A percentile compares a stretch with the other conserved stretches of the same genome.
Conservation (phyloP, 352 stramenopile genomes). For the Phytopythium cucurbitacearum region DNA sequence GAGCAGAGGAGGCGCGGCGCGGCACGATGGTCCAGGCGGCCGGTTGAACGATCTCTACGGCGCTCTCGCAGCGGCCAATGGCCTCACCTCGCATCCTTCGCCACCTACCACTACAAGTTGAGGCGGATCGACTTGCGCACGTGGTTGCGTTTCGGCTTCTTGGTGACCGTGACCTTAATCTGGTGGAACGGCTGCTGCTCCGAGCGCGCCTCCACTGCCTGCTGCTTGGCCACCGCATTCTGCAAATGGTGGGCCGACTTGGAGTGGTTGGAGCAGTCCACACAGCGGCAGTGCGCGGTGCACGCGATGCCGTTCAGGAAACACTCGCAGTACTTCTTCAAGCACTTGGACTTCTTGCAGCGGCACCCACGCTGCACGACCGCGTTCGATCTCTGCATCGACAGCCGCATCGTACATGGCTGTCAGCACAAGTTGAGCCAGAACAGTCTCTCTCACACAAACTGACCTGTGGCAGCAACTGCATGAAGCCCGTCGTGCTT, state of each 20-base stretch:
- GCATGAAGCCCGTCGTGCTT: slow-evolving; percentile 46
- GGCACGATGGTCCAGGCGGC: neutral
- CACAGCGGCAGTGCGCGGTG: slow-evolving; percentile 92
- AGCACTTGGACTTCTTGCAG: slow-evolving; percentile 96
- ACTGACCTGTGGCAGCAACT: slow-evolving; percentile 58
- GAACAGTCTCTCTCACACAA: neutral
- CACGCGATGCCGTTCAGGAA: slow-evolving; percentile 93
- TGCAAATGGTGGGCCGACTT: slow-evolving; percentile 23
- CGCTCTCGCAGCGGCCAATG: no score
- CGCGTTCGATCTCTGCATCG: slow-evolving; percentile 52
- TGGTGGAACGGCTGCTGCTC: slow-evolving; percentile 31
- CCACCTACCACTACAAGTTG: slow-evolving; percentile 19
- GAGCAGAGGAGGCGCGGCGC: no score
- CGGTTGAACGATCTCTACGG: neutral
- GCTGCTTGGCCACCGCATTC: slow-evolving; percentile 14
- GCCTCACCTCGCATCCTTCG: no score
- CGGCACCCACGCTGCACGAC: slow-evolving; percentile 87
- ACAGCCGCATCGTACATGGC: neutral
- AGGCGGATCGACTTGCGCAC: slow-evolving; percentile 58
- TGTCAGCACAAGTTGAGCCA: neutral
- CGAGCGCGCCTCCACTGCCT: neutral
- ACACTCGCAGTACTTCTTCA: slow-evolving; percentile 99
- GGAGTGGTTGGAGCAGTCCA: slow-evolving; percentile 91
- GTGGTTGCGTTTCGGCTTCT: slow-evolving; percentile 58
- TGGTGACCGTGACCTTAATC: slow-evolving; percentile 66